These are phyloP conservation scores for Salix suchowensis DNA, from an alignment of 345 rosid species.

Conservation along the genomic window DNA sequence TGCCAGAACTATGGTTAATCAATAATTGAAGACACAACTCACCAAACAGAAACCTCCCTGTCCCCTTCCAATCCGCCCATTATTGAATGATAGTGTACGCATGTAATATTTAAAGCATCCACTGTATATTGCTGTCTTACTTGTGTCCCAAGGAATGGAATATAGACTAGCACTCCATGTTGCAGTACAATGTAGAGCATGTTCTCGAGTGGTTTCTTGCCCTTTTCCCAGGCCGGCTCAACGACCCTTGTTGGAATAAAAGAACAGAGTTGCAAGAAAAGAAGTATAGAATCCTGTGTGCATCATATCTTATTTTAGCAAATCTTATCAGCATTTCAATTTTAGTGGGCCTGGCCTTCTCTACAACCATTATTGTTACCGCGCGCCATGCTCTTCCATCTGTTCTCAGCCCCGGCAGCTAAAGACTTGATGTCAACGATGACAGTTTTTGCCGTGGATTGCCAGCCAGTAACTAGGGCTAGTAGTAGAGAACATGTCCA, in stretches of 20 bases:
- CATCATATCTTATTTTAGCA: background rate
- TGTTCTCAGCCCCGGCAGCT: background rate
- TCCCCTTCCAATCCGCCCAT: background rate
- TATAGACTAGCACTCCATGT: background rate
- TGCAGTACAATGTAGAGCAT: background rate
- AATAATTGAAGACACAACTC: slow-evolving; percentile 16
- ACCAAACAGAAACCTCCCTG: background rate
- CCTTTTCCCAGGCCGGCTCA: background rate
- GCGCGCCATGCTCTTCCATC: background rate
- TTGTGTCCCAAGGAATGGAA: background rate
- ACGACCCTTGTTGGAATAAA: background rate
- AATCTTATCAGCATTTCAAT: background rate
- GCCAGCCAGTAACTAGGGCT: background rate
- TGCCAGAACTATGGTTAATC: background rate
- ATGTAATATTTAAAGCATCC: background rate
- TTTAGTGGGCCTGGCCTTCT: too few species aligned
- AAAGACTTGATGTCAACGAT: background rate
- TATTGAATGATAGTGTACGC: background rate
- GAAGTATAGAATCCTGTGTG: background rate
- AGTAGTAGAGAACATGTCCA: too few species aligned
- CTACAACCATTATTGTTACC: too few species aligned
- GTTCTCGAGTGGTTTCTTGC: slow-evolving; percentile 2
- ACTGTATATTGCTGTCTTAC: background rate
- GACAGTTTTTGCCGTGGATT: background rate
- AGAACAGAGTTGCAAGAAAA: background rate